phyloP scores from a whole-genome alignment of 116 monocot species.

The Papilionanthe hybrid region DNA sequence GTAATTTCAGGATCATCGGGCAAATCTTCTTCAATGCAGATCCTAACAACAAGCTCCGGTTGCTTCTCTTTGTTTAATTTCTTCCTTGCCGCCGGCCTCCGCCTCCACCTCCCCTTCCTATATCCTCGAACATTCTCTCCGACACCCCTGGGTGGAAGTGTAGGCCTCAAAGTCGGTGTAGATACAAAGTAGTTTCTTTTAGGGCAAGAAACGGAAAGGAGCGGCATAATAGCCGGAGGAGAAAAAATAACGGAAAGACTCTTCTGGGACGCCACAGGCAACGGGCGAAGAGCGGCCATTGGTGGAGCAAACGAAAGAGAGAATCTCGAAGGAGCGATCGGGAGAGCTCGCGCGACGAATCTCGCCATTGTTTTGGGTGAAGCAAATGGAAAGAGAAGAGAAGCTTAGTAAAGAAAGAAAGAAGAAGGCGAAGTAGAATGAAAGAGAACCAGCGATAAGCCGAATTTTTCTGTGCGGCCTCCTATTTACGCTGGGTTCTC shows the following conservation, averaged over 20 bases:
- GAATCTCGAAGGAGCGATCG: constrained; percentile 31
- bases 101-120: constrained; percentile 30
- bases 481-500: no score
- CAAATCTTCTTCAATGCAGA: constrained; percentile 74
- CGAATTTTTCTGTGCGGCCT: no score
- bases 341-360: constrained; percentile 44
- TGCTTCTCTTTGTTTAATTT: constrained; percentile 51
- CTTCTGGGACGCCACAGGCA: constrained; percentile 6
- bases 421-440: background rate
- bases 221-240: background rate
- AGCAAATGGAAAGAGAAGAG: background rate
- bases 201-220: constrained; percentile 1
- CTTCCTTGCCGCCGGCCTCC: constrained; percentile 33
- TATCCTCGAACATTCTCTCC: constrained; percentile 37
- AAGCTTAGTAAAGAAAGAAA: background rate
- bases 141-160: background rate
- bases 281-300: constrained; percentile 2
- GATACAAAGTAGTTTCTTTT: background rate
- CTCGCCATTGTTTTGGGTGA: constrained; percentile 32
- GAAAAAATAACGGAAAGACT: constrained; percentile 16
- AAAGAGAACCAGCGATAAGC: no score
- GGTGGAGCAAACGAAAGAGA: constrained; percentile 1
- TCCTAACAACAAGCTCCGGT: constrained; percentile 46
- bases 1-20: constrained; percentile 81
- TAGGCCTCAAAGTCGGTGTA: no score